These are phyloP conservation scores for Penicillium psychrofluorescens DNA, from an alignment of 495 filamentous ascomycete genomes.

Conservation along the genomic window DNA sequence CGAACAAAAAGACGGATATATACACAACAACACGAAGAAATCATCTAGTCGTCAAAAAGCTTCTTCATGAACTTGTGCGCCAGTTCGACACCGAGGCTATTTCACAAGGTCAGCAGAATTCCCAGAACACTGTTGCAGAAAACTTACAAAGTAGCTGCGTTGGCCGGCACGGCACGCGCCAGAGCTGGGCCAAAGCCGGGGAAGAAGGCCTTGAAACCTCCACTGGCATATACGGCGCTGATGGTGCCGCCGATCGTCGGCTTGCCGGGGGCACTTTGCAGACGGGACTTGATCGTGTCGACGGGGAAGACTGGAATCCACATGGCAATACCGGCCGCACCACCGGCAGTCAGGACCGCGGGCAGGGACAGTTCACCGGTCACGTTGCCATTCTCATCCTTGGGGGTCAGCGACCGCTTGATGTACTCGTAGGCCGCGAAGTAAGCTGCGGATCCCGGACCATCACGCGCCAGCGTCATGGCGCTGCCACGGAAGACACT, in stretches of 20 bases:
- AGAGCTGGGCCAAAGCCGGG: constrained; percentile 91
- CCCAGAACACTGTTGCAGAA: neutral
- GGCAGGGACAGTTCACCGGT: constrained; percentile 64
- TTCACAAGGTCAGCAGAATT: constrained; percentile 17
- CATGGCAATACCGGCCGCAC: constrained; percentile 91
- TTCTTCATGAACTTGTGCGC: constrained; percentile 77
- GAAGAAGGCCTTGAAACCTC: constrained; percentile 92
- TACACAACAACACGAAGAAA: constrained; percentile 11
- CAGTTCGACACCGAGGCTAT: constrained; percentile 64
- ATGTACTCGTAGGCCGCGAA: constrained; percentile 96
- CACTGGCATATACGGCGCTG: constrained; percentile 64
- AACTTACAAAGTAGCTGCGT: constrained; percentile 63
- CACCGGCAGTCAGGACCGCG: constrained; percentile 82
- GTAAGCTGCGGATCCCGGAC: constrained; percentile 87
- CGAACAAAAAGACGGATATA: constrained; percentile 1
- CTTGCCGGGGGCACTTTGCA: constrained; percentile 87
- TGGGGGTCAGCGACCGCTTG: constrained; percentile 81
- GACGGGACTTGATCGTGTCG: constrained; percentile 88
- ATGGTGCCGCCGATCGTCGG: constrained; percentile 78
- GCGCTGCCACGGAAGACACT: constrained; percentile 85
- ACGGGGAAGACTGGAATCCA: constrained; percentile 98
- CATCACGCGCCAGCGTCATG: constrained; percentile 90
- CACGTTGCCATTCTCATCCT: constrained; percentile 67
- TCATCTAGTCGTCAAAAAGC: constrained; percentile 43
- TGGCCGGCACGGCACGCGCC: constrained; percentile 88